phyloP scores from a whole-genome alignment of 257 asterid species.

The Gentiana straminea region DNA sequence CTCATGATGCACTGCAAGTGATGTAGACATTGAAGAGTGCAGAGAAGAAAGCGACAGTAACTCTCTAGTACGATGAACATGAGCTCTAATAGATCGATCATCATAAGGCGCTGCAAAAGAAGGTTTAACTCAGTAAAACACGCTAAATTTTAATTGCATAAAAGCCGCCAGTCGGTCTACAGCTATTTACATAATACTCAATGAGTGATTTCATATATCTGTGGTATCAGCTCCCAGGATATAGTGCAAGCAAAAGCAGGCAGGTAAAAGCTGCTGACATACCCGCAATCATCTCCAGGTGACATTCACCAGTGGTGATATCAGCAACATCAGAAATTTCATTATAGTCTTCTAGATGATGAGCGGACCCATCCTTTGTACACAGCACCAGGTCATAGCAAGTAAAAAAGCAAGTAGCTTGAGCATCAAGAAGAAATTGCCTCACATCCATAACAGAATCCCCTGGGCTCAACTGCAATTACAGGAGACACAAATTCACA shows the following conservation, averaged over 20 bases:
- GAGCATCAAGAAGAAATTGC: constrained; percentile 97
- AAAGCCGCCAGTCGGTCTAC: too few species aligned
- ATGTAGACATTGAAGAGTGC: constrained; percentile 83
- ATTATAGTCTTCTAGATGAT: constrained; percentile 88
- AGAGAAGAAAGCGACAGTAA: constrained; percentile 70
- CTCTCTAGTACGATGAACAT: constrained; percentile 83
- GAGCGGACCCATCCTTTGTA: constrained; percentile 62
- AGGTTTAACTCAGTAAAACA: constrained; percentile 15
- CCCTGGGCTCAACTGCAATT: constrained; percentile 89
- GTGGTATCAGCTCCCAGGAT: not conserved
- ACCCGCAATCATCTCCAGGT: constrained; percentile 94
- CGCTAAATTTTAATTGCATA: not conserved
- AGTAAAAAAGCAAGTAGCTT: constrained; percentile 83
- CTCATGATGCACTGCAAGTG: constrained; percentile 80
- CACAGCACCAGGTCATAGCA: constrained; percentile 86
- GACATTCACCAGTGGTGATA: constrained; percentile 72
- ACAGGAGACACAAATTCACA: constrained; percentile 11
- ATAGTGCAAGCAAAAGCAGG: constrained; percentile 7
- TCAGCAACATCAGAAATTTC: constrained; percentile 94
- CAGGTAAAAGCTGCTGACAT: constrained; percentile 14
- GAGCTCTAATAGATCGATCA: constrained; percentile 96
- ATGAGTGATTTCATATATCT: not conserved
- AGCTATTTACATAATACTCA: too few species aligned
- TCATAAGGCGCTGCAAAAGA: constrained; percentile 74
- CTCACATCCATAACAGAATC: constrained; percentile 98